phyloP scores from a whole-genome alignment of 2,329 filamentous ascomycete genomes.

The Aspergillus neoniger region DNA sequence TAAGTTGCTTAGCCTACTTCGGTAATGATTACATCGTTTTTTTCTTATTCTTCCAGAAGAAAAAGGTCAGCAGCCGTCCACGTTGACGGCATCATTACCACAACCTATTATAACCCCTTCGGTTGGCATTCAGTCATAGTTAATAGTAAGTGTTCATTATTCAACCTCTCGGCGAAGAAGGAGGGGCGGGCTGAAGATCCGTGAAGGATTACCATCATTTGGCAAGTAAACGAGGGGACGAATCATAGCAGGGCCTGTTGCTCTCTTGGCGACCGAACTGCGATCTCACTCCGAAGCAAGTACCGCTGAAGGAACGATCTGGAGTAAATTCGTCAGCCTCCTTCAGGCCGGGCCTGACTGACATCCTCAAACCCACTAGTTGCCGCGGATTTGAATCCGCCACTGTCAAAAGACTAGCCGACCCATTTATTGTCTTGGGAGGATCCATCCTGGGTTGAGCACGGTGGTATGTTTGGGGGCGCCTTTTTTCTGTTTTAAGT shows the following conservation, averaged over 20 bases:
- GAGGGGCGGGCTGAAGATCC: background rate
- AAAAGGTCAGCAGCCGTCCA: background rate
- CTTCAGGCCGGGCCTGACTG: background rate
- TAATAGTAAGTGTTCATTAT: background rate
- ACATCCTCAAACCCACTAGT: slow-evolving; percentile 4
- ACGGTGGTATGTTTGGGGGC: slow-evolving; percentile 4
- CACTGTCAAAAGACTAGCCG: background rate
- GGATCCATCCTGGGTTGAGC: slow-evolving; percentile 4
- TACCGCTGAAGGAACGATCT: background rate
- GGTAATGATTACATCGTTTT: background rate
- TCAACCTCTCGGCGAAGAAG: background rate
- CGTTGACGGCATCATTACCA: background rate
- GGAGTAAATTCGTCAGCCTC: slow-evolving; percentile 6
- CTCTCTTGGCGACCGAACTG: background rate
- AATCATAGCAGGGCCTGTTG: background rate
- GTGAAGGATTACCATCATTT: background rate
- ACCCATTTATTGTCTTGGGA: background rate
- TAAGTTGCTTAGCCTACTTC: background rate
- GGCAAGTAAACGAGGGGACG: background rate
- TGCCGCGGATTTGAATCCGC: background rate
- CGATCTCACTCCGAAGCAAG: background rate
- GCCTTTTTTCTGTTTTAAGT: background rate
- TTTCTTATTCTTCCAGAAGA: background rate
- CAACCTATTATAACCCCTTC: too few relatives aligned
- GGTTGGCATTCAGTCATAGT: background rate